Evolutionary conservation across 2,329 filamentous ascomycete genomes (phyloP).

Genomic region (Microdochium paspali): DNA sequence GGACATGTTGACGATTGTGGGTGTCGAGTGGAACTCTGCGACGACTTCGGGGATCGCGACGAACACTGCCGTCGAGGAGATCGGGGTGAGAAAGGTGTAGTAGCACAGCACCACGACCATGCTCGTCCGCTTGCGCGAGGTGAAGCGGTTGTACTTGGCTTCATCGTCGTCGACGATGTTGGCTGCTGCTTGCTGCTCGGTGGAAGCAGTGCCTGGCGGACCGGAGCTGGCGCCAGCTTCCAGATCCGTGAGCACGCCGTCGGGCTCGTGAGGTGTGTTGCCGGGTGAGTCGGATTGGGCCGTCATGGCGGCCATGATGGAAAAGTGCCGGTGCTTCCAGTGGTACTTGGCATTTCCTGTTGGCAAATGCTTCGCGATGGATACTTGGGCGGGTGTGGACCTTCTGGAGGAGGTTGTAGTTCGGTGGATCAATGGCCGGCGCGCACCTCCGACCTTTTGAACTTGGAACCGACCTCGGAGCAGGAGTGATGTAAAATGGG

Average conservation of each 20-base stretch:
- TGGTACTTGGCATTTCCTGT: too few species aligned
- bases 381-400: too few species aligned
- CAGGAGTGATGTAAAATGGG: too few species aligned
- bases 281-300: not conserved
- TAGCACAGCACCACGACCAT: slow-evolving; percentile 46
- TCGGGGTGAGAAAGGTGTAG: slow-evolving; percentile 52
- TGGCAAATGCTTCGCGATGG: too few species aligned
- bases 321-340: too few species aligned
- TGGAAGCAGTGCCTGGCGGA: not conserved
- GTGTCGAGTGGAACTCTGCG: slow-evolving; percentile 45
- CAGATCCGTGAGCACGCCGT: not conserved
- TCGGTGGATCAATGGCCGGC: too few species aligned
- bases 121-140: not conserved
- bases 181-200: too few species aligned
- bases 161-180: not conserved
- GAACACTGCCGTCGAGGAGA: slow-evolving; percentile 56
- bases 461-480: too few species aligned
- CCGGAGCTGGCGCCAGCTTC: not conserved
- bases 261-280: not conserved
- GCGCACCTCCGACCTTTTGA: too few species aligned
- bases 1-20: slow-evolving; percentile 54
- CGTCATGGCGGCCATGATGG: not conserved
- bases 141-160: not conserved
- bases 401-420: too few species aligned
- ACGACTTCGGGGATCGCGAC: slow-evolving; percentile 59